phyloP scores from a whole-genome alignment of 345 rosid genomes.

The Boechera retrofracta region DNA sequence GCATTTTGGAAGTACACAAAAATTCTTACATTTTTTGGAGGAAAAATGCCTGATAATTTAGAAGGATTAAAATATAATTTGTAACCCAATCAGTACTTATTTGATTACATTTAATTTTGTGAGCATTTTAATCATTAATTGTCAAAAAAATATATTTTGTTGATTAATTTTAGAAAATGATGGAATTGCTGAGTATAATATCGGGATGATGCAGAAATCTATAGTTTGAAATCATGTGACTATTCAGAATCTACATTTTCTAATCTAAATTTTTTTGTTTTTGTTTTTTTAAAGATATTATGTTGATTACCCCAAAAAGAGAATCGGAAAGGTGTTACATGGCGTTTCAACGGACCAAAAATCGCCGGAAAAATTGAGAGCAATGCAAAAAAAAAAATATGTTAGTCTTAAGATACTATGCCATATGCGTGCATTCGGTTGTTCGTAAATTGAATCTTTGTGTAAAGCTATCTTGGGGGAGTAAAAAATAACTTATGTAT shows the following conservation, averaged over 20 bases:
- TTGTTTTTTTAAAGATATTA: too few species aligned
- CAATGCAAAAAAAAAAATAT: too few species aligned
- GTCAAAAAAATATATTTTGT: background rate
- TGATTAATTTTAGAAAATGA: background rate
- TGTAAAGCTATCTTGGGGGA: constrained; percentile 22
- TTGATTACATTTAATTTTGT: background rate
- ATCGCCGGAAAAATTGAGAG: too few species aligned
- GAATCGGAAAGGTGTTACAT: too few species aligned
- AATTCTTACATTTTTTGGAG: background rate
- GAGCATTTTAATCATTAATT: background rate
- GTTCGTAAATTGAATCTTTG: background rate
- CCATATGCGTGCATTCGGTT: background rate
- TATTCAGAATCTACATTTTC: background rate
- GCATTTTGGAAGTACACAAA: constrained; percentile 8
- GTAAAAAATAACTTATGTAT: constrained; percentile 13
- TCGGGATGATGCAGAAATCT: background rate
- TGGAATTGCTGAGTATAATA: background rate
- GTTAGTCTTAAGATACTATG: background rate
- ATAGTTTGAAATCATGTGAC: background rate
- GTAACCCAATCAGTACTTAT: background rate
- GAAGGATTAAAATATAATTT: background rate
- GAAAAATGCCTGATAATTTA: background rate
- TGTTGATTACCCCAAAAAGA: too few species aligned
- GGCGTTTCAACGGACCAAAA: too few species aligned
- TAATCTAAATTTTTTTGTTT: background rate